These are phyloP conservation scores for Pythium utonaiense DNA, from an alignment of 352 stramenopile genomes.

Conservation along the genomic window DNA sequence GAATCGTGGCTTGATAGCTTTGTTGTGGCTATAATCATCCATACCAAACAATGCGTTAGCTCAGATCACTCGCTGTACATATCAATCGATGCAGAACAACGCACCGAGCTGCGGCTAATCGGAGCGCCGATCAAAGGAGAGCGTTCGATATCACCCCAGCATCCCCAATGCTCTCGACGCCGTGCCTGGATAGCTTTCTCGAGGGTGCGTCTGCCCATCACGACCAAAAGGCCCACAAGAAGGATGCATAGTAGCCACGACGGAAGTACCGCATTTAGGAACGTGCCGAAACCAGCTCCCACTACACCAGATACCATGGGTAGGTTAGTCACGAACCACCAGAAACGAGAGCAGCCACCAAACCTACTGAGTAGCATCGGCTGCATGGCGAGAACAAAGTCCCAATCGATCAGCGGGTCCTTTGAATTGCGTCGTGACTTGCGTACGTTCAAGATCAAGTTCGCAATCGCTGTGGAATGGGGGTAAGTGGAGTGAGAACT, in stretches of 20 bases:
- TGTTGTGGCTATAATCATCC: slow-evolving; percentile 14
- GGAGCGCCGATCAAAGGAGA: slow-evolving; percentile 27
- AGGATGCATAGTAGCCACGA: slow-evolving; percentile 87
- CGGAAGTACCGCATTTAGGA: slow-evolving; percentile 90
- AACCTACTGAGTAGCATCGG: slow-evolving; percentile 79
- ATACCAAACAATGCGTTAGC: background rate
- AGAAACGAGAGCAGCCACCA: no score
- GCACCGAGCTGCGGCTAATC: background rate
- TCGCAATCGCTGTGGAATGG: slow-evolving; percentile 83
- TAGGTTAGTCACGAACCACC: no score
- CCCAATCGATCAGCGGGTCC: slow-evolving; percentile 95
- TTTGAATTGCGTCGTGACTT: slow-evolving; percentile 89
- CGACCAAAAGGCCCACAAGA: slow-evolving; percentile 86
- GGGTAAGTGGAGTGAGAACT: no score
- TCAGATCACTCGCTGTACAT: background rate
- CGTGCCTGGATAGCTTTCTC: slow-evolving; percentile 88
- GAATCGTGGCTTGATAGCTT: slow-evolving; percentile 48
- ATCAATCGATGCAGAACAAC: background rate
- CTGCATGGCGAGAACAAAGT: slow-evolving; percentile 97
- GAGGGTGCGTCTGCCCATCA: slow-evolving; percentile 87
- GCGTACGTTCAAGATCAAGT: slow-evolving; percentile 88
- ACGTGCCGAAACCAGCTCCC: slow-evolving; percentile 76
- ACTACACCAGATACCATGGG: no score
- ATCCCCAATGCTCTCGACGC: slow-evolving; percentile 73
- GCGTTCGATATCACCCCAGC: slow-evolving; percentile 20